phyloP scores from a whole-genome alignment of 192 early-diverging fungal species.

The Backusella macrospora region DNA sequence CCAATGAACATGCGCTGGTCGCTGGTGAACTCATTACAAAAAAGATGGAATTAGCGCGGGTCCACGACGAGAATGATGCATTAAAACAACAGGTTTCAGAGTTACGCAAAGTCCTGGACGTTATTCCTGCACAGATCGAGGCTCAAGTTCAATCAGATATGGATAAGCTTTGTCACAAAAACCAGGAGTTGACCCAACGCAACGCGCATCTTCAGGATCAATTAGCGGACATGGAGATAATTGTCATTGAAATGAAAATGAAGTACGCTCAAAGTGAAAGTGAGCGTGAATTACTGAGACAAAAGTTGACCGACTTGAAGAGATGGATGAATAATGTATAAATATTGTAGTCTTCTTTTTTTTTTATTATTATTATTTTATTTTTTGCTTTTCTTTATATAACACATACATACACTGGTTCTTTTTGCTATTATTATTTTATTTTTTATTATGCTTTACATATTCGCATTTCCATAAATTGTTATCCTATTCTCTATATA shows the following conservation, averaged over 20 bases:
- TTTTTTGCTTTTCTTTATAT: not conserved
- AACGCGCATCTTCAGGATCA: slow-evolving; percentile 69
- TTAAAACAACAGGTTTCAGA: slow-evolving; percentile 59
- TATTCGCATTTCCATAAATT: slow-evolving; percentile 10
- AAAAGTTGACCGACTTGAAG: slow-evolving; percentile 69
- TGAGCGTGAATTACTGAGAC: slow-evolving; percentile 66
- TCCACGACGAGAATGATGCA: slow-evolving; percentile 54
- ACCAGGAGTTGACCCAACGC: slow-evolving; percentile 68
- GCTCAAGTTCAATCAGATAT: slow-evolving; percentile 65
- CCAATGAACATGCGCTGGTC: slow-evolving; percentile 73
- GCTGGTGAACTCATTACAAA: slow-evolving; percentile 66
- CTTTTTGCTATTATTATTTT: slow-evolving; percentile 9
- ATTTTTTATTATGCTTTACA: not conserved
- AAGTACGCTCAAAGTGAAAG: slow-evolving; percentile 84
- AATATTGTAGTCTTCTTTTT: slow-evolving; percentile 4
- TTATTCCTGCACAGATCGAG: slow-evolving; percentile 61
- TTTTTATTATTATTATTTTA: not conserved
- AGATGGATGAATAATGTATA: slow-evolving; percentile 50
- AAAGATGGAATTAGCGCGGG: slow-evolving; percentile 57
- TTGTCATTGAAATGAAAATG: slow-evolving; percentile 76
- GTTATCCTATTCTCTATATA: slow-evolving; percentile 6
- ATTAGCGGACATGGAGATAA: slow-evolving; percentile 63
- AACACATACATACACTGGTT: slow-evolving; percentile 15
- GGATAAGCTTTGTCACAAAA: slow-evolving; percentile 79
- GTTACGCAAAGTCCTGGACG: slow-evolving; percentile 56